Base-by-base conservation (phyloP, 106 monocot genomes). In the Allium sativum region DNA sequence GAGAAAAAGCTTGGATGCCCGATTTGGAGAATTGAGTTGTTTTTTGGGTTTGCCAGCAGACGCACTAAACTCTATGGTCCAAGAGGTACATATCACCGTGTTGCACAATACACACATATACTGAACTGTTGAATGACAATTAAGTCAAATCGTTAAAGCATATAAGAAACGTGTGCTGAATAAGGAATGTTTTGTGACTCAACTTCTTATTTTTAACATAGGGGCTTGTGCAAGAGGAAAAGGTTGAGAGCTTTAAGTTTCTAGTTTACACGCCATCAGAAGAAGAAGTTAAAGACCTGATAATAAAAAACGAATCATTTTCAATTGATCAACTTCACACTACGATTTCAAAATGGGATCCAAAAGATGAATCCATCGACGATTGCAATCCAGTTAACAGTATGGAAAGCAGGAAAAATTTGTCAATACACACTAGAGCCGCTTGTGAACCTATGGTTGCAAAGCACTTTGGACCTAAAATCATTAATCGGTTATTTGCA, bases 381-480 rank as follows among this genome's bases (percentile, higher is more conserved):
- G 63, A 68, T 59, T 15, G 9, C 9, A 43, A 50, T 9, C 15
- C 9, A 11, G n/a, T n/a, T n/a, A 65, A 83, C 15, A 69, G 43
- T 14, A 8, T 15, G 0, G 6, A 1, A 45, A 81, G 77, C 10
- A 74, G 74, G 7, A 7, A 48, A 60, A 72, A 75, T 63, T 48
- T 65, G 8, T 68, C 69, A n/a, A 77, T 20, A 42, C 51, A 40
- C 21, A 69, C 72, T 52, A 73, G 75, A 56, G 70, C 81, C 15
- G 74, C 75, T 16, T 0, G 65, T 1, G 77, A 78, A 44, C 77
- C 85, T 9, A 45, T 85, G 9, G 52, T 78, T 40, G 21, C 44
- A 3, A 19, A 19, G 10, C 81, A 85, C 7, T 85, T 85, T 61
- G 81, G 81, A 11, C 56, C 60, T 7, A 50, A 9, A 7, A 72